Evolutionary conservation across 1,284 basidiomycete species (phyloP).

Genomic region (Apiotrichum sp.): DNA sequence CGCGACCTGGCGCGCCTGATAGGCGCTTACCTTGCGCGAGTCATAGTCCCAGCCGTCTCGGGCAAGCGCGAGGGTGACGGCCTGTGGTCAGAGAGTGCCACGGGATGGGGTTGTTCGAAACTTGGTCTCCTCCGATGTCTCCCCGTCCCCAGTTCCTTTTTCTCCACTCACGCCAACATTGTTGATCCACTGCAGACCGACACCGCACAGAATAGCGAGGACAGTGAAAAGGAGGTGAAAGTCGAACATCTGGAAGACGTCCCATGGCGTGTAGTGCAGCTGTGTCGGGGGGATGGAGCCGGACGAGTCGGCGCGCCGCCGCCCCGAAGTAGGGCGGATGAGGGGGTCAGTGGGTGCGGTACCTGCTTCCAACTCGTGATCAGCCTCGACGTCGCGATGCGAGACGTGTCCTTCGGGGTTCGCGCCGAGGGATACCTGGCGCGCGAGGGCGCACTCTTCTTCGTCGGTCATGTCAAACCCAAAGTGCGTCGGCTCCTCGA

Average conservation of each 20-base stretch:
- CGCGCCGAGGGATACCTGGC: conserved; percentile 6
- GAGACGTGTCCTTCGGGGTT: not conserved
- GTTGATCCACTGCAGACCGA: conserved; percentile 89
- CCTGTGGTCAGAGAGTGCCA: conserved; percentile 27
- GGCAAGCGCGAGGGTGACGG: conserved; percentile 78
- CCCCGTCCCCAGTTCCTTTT: too few relatives aligned
- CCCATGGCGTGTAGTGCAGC: conserved; percentile 24
- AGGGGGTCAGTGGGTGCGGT: conserved; percentile 1
- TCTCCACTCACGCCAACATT: conserved; percentile 61
- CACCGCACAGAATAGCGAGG: conserved; percentile 70
- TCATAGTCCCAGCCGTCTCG: conserved; percentile 62
- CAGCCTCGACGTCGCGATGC: conserved; percentile 45
- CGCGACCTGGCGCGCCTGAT: conserved; percentile 82
- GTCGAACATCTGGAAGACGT: conserved; percentile 50
- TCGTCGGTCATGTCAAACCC: conserved; percentile 7
- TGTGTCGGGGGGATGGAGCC: conserved; percentile 22
- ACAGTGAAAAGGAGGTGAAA: conserved; percentile 70
- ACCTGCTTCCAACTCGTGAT: not conserved
- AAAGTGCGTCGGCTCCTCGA: conserved; percentile 8
- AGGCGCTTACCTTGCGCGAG: conserved; percentile 59
- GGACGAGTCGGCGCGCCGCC: conserved; percentile 16
- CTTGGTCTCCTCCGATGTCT: too few relatives aligned
- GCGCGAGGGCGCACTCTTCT: conserved; percentile 7
- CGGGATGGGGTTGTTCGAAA: too few relatives aligned
- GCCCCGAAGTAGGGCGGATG: not conserved